A percentile compares a stretch with the other conserved stretches of the same genome.
phyloP scores from a whole-genome alignment of 306 rosid genomes.

The Dicorynia guianensis region DNA sequence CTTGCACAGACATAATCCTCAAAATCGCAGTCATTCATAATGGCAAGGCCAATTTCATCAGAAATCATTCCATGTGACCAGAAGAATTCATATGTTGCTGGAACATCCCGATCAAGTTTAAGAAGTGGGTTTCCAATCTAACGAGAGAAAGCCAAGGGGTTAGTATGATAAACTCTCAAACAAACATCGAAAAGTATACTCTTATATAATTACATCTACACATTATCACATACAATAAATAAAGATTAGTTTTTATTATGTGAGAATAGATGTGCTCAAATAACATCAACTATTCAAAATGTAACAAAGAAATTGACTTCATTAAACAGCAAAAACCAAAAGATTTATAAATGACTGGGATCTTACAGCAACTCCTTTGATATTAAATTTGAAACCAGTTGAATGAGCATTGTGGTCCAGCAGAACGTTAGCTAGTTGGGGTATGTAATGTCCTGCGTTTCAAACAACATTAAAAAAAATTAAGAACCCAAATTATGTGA shows the following conservation, averaged over 20 bases:
- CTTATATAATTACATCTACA: too few relatives aligned
- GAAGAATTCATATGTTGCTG: conserved; percentile 76
- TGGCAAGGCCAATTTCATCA: conserved; percentile 75
- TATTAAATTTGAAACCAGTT: conserved; percentile 78
- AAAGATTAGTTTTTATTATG: too few relatives aligned
- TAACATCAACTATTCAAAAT: neutral
- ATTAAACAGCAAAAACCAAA: conserved; percentile 5
- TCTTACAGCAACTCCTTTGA: conserved; percentile 90
- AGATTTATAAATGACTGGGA: conserved; percentile 11
- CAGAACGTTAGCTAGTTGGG: conserved; percentile 71
- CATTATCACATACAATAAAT: too few relatives aligned
- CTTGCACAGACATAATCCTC: conserved; percentile 53
- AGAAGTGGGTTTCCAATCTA: conserved; percentile 96
- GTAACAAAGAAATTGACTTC: neutral
- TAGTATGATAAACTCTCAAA: conserved; percentile 20
- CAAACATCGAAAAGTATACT: too few relatives aligned
- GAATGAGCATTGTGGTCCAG: conserved; percentile 76
- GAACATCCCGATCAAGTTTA: conserved; percentile 68
- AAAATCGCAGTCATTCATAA: conserved; percentile 71
- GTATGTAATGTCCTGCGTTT: conserved; percentile 83
- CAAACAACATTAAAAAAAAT: neutral
- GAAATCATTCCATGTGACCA: conserved; percentile 99
- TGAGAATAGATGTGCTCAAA: too few relatives aligned
- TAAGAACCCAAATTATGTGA: neutral
- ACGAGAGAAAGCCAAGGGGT: conserved; percentile 17